phyloP scores from a whole-genome alignment of 371 early-diverging fungal species.

The Enterospora canceri region DNA sequence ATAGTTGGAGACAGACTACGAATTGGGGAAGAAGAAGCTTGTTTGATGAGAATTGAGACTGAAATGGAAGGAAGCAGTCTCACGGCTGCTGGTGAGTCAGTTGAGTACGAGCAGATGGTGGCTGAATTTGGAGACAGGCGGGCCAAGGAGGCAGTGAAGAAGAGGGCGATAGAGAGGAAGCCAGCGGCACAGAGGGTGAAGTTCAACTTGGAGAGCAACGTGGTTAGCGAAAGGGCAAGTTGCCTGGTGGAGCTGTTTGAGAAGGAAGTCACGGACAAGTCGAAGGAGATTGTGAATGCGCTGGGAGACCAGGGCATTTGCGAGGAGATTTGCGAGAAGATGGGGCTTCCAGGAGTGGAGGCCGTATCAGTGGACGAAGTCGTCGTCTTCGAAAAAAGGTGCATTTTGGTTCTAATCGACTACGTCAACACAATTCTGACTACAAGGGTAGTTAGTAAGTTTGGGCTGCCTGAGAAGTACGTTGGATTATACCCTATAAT shows the following conservation, averaged over 20 bases:
- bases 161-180: slow-evolving; percentile 7
- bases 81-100: neutral
- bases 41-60: neutral
- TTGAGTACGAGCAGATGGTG: neutral
- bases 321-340: slow-evolving; percentile 1
- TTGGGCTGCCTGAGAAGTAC: neutral
- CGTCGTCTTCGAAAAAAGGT: neutral
- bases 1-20: neutral
- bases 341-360: slow-evolving; percentile 8
- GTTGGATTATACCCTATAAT: neutral
- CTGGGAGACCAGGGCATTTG: slow-evolving; percentile 5
- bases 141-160: slow-evolving; percentile 6
- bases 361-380: neutral
- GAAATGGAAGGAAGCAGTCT: neutral
- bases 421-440: neutral
- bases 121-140: slow-evolving; percentile 28
- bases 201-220: slow-evolving; percentile 8
- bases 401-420: neutral
- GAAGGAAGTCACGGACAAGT: slow-evolving; percentile 12
- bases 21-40: neutral
- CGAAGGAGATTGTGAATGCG: neutral
- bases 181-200: neutral
- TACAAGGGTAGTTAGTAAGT: neutral
- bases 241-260: slow-evolving; percentile 5
- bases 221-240: neutral